Conservation (phyloP, 2,329 filamentous ascomycete species). For the Penicillium sp. region DNA sequence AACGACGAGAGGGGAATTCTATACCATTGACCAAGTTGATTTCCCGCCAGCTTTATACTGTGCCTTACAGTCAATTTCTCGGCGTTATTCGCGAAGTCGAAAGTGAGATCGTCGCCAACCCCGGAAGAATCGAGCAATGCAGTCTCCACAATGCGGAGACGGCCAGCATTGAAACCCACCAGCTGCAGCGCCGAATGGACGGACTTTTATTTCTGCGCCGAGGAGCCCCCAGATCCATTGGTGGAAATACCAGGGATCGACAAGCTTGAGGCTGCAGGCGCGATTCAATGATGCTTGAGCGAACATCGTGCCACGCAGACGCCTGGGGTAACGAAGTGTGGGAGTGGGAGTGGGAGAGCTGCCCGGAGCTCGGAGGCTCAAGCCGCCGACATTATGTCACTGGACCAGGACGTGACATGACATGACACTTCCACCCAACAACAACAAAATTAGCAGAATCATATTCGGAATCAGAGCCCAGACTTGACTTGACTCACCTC, state of each 20-base stretch:
- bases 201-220: slow-evolving; percentile 15
- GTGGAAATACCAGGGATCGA: slow-evolving; percentile 15
- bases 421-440: background rate
- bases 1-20: background rate
- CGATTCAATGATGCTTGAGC: background rate
- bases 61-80: background rate
- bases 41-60: slow-evolving; percentile 1
- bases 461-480: no score
- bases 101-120: slow-evolving; percentile 5
- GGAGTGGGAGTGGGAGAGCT: no score
- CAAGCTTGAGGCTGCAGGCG: slow-evolving; percentile 20
- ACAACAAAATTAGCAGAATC: background rate
- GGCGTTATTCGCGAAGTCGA: background rate
- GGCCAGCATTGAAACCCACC: background rate
- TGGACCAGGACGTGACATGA: background rate
- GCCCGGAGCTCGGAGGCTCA: background rate
- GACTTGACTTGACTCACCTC: no score
- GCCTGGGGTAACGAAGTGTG: no score
- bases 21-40: background rate
- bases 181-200: slow-evolving; percentile 7
- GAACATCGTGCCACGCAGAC: background rate
- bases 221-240: slow-evolving; percentile 4
- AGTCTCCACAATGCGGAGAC: slow-evolving; percentile 16
- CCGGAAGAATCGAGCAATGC: slow-evolving; percentile 3
- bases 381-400: slow-evolving; percentile 17